These are phyloP conservation scores for Bathelium albidoporum DNA, from an alignment of 495 filamentous ascomycete species.

Conservation along the genomic window DNA sequence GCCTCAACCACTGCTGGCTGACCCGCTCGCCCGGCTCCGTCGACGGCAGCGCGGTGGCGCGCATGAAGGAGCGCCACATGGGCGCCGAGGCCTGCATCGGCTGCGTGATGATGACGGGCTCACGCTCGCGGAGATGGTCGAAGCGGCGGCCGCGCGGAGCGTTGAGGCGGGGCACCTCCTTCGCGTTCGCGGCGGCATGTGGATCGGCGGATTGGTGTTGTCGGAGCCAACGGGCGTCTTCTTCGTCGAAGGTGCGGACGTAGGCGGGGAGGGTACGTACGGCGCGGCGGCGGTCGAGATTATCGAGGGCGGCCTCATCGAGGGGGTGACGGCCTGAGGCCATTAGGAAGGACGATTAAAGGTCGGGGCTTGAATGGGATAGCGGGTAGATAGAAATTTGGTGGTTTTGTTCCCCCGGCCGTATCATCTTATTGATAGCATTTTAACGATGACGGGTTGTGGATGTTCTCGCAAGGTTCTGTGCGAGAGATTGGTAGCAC, in stretches of 20 bases:
- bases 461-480: no score
- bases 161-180: slow-evolving; percentile 13
- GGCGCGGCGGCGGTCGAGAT: neutral
- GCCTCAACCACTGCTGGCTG: slow-evolving; percentile 48
- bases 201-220: neutral
- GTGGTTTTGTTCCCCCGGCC: neutral
- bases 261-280: neutral
- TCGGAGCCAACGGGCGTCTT: neutral
- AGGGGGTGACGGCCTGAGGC: neutral
- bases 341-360: neutral
- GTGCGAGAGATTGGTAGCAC: no score
- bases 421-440: neutral
- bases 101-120: slow-evolving; percentile 20
- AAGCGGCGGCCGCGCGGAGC: slow-evolving; percentile 17
- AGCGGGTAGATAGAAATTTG: neutral
- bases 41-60: slow-evolving; percentile 35
- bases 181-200: neutral
- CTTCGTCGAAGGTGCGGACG: neutral
- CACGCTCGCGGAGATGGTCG: slow-evolving; percentile 22
- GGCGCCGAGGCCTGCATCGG: slow-evolving; percentile 36
- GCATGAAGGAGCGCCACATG: slow-evolving; percentile 52
- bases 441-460: neutral
- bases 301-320: neutral
- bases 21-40: slow-evolving; percentile 36
- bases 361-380: neutral